Conservation (phyloP, 352 stramenopile genomes). For the Globisporangium barbulae region DNA sequence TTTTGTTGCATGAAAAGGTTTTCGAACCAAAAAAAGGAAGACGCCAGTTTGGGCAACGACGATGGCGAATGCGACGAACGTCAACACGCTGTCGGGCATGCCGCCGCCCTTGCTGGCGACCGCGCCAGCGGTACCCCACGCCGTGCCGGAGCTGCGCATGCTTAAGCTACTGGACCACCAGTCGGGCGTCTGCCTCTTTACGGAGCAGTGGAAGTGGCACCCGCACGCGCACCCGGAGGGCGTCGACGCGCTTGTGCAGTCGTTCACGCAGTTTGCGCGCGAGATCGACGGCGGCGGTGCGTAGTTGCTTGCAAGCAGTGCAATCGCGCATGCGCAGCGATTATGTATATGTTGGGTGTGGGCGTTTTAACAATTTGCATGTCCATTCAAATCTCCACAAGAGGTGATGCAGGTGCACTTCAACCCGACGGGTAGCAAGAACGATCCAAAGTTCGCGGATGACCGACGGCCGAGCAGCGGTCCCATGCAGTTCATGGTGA, state of each 20-base stretch:
- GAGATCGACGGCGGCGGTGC: conserved; percentile 81
- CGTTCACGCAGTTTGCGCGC: conserved; percentile 79
- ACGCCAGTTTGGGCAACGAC: background rate
- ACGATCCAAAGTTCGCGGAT: conserved; percentile 18
- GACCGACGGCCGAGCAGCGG: conserved; percentile 15
- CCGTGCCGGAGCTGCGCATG: conserved; percentile 53
- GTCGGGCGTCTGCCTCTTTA: conserved; percentile 74
- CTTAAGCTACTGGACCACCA: conserved; percentile 69
- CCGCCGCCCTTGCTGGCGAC: background rate
- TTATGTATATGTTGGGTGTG: background rate
- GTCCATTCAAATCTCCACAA: conserved; percentile 11
- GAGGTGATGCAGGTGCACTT: conserved; percentile 74
- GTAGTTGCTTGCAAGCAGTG: background rate
- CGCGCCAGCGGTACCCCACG: background rate
- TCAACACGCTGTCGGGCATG: background rate
- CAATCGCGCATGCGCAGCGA: background rate
- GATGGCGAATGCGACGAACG: background rate
- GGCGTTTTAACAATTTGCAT: background rate
- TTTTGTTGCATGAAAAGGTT: background rate
- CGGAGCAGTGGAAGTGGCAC: conserved; percentile 81
- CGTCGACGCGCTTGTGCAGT: conserved; percentile 75
- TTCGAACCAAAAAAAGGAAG: background rate
- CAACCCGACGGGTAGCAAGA: conserved; percentile 28
- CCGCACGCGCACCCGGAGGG: conserved; percentile 66
- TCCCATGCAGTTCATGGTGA: conserved; percentile 23